A percentile compares a stretch with the other conserved stretches of the same genome.
Evolutionary conservation across 78 protist genomes (phyloP).

Genomic region (Dictyostelium brefeldianum): DNA sequence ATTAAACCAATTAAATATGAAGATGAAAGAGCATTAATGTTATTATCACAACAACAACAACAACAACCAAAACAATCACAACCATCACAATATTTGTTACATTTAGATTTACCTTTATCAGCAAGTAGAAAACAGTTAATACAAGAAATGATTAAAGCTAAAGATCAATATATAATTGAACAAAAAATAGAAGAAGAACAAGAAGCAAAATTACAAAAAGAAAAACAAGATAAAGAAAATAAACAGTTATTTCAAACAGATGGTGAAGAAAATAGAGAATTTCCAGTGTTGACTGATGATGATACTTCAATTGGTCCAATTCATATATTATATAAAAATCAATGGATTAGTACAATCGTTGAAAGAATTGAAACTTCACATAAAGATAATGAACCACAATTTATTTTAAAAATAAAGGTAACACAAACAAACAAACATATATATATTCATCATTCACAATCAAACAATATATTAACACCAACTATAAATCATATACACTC

Average conservation of each 20-base stretch:
- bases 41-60: neutral
- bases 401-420: constrained; percentile 63
- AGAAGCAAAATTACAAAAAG: constrained; percentile 6
- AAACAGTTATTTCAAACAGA: constrained; percentile 56
- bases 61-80: neutral
- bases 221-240: constrained; percentile 28
- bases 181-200: constrained; percentile 17
- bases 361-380: constrained; percentile 56
- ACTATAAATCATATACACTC: neutral
- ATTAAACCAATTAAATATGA: constrained; percentile 59
- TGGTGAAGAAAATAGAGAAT: constrained; percentile 17
- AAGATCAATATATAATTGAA: constrained; percentile 9
- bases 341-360: constrained; percentile 69
- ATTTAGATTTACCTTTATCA: constrained; percentile 6
- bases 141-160: neutral
- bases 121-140: constrained; percentile 22
- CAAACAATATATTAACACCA: neutral
- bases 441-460: neutral
- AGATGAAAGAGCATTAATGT: constrained; percentile 27
- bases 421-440: no score
- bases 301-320: constrained; percentile 64
- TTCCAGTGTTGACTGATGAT: constrained; percentile 53
- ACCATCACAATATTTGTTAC: neutral
- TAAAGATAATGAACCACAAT: constrained; percentile 62
- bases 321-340: constrained; percentile 60